Evolutionary conservation across 1,284 basidiomycete genomes (phyloP), one percentile per base, ranked within the genome.

Genomic region (Marasmius oreades): DNA sequence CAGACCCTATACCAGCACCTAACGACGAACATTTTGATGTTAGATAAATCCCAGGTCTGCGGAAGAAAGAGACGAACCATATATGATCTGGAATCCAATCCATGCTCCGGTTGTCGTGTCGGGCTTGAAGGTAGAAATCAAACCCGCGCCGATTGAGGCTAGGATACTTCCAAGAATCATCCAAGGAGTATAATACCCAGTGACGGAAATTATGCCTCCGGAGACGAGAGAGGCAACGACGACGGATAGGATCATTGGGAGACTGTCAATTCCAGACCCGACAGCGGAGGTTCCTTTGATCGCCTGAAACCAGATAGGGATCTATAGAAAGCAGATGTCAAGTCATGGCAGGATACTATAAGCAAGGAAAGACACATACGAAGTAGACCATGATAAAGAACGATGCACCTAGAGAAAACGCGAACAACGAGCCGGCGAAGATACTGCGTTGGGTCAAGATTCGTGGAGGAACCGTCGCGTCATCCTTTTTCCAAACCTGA

Each of bases 401-500:
- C 3, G 51, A 48, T 5, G 45, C 51, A 3, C 55, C 51, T 5
- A 56, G 22, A 23, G 24, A 37, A 12, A 59, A 48, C 6, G 51
- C 37, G 22, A 54, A 56, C 14, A 18, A 53, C 0, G 55, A n/a
- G 3, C 23, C 43, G 12, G 57, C 43, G 24, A 52, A n/a, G 12
- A 59, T 33, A 24, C 50, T 55, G 5, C 57, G 53, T 28, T 55
- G 54, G 31, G 45, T 45, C 11, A 59, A 14, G 34, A 59, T 53
- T 1, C 57, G 57, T 0, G 57, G 57, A 46, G 57, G 54, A 5
- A 55, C 53, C 0, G 57, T 58, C 1, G 53, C 57, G n/a, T 51
- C 26, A n/a, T 58, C 57, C 37, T 58, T 53, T 24, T 58, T 52
- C 57, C 57, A 55, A 34, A 58, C 45, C 36, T 58, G 57, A 28